Evolutionary conservation across 306 rosid genomes (phyloP), one percentile per base, ranked within the genome.

Genomic region (Gillenia trifoliata): DNA sequence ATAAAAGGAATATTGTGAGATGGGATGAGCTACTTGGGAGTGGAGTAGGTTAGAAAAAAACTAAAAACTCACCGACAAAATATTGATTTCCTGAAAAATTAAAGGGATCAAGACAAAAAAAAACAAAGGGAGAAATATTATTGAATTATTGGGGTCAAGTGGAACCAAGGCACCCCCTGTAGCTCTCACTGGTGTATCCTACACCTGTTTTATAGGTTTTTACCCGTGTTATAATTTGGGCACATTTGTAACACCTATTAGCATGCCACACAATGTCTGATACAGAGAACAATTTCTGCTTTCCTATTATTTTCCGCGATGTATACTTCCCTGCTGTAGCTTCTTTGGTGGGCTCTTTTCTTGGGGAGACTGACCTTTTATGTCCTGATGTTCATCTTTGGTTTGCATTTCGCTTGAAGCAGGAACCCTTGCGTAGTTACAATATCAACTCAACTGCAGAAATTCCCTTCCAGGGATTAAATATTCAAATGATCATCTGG

Each of bases 381-480:
- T 60, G 66, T 68, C 65, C 54, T 45, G 8, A 47, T 72, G 30
- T 57, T 63, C 43, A 73, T 50, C 64, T 80, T 10, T 12, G 0
- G 43, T 72, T 67, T 81, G 49, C 75, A 26, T 71, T 45, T n/a
- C 68, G 83, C 71, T 78, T 77, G 59, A 67, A 28, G 61, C 72
- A 95, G 99, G 99, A 95, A 80, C 99, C 98, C 49, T 84, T 95
- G 49, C 89, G 99, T 12, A 82, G 80, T 64, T 90, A n/a, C 98
- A 30, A 89, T 95, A 86, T 89, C 94, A 74, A 85, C 75, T 79
- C 96, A 90, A 67, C 90, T 95, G 64, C 88, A 91, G 86, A 90
- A 77, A n/a, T n/a, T 77, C 86, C 93, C 26, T 85, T 92, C 74
- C 99, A 95, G 97, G 88, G 83, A 66, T 68, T 84, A 81, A 87